Evolutionary conservation across 2,329 filamentous ascomycete genomes (phyloP).

Genomic region (Macrophomina tecta): DNA sequence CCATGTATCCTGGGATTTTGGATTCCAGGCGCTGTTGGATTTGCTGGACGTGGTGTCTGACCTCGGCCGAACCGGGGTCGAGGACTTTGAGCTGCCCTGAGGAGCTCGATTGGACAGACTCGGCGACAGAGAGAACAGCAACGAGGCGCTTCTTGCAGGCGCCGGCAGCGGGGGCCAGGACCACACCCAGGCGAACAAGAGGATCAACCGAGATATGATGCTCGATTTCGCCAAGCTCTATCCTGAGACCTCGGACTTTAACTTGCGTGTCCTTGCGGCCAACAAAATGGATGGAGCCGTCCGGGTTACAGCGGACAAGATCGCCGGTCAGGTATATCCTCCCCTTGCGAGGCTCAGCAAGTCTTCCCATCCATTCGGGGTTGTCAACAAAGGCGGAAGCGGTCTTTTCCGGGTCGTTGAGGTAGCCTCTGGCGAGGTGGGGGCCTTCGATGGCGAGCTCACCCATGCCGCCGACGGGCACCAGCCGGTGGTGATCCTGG

Average conservation of each 20-base stretch:
- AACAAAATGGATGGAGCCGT: slow-evolving; percentile 44
- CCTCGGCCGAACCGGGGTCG: slow-evolving; percentile 34
- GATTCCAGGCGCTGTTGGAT: slow-evolving; percentile 3
- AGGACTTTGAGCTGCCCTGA: background rate
- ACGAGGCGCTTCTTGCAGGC: slow-evolving; percentile 24
- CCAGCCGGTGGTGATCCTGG: slow-evolving; percentile 36
- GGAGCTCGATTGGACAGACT: background rate
- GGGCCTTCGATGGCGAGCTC: slow-evolving; percentile 56
- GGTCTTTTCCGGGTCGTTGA: slow-evolving; percentile 45
- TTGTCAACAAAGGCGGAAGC: slow-evolving; percentile 41
- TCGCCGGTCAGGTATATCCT: slow-evolving; percentile 37
- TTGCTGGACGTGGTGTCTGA: slow-evolving; percentile 25
- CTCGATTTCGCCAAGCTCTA: slow-evolving; percentile 47
- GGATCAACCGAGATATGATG: slow-evolving; percentile 42
- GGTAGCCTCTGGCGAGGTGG: slow-evolving; percentile 48
- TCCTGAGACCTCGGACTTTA: slow-evolving; percentile 44
- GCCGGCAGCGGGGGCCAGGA: slow-evolving; percentile 3
- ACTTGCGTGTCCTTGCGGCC: slow-evolving; percentile 47
- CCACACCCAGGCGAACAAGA: slow-evolving; percentile 6
- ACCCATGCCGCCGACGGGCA: slow-evolving; percentile 49
- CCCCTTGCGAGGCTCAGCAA: slow-evolving; percentile 30
- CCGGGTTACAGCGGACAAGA: slow-evolving; percentile 33
- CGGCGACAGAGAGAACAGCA: background rate
- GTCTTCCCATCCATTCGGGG: slow-evolving; percentile 36
- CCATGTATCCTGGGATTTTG: slow-evolving; percentile 10